phyloP scores from a whole-genome alignment of 2,329 filamentous ascomycete genomes.

The Neofusicoccum parvum region DNA sequence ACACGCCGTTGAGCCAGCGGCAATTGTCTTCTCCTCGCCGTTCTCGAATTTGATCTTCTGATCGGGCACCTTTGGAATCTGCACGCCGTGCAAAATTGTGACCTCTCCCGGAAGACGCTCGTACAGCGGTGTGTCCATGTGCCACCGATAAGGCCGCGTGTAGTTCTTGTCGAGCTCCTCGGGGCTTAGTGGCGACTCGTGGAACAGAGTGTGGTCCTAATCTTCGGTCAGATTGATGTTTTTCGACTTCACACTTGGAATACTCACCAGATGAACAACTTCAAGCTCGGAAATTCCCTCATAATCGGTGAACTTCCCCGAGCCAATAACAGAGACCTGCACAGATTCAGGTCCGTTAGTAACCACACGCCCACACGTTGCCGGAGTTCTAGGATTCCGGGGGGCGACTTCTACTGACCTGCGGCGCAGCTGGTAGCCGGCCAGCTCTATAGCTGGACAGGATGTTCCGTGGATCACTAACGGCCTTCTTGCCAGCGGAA shows the following conservation, averaged over 20 bases:
- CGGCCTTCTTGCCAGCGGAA: slow-evolving; percentile 26
- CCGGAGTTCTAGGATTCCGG: too few species aligned
- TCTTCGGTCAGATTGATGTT: slow-evolving; percentile 20
- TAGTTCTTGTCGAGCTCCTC: slow-evolving; percentile 26
- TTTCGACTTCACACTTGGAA: too few species aligned
- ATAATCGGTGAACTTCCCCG: slow-evolving; percentile 25
- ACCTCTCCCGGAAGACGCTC: slow-evolving; percentile 33
- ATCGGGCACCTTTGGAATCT: too few species aligned
- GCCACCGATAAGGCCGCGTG: slow-evolving; percentile 34
- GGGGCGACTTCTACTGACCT: too few species aligned
- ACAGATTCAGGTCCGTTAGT: too few species aligned
- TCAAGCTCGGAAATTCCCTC: slow-evolving; percentile 24
- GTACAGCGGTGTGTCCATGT: slow-evolving; percentile 35
- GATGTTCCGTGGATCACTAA: slow-evolving; percentile 24
- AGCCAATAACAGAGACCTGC: slow-evolving; percentile 27
- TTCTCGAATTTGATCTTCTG: too few species aligned
- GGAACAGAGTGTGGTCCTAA: slow-evolving; percentile 34
- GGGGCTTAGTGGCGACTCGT: slow-evolving; percentile 26
- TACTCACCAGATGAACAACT: too few species aligned
- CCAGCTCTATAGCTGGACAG: slow-evolving; percentile 19
- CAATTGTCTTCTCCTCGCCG: too few species aligned
- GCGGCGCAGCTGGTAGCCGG: slow-evolving; percentile 23
- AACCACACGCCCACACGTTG: too few species aligned
- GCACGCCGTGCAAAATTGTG: slow-evolving; percentile 24
- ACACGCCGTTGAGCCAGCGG: too few species aligned